Base-by-base conservation (phyloP, 768 basidiomycete species). In the Xerocomus brunneocitrinus region DNA sequence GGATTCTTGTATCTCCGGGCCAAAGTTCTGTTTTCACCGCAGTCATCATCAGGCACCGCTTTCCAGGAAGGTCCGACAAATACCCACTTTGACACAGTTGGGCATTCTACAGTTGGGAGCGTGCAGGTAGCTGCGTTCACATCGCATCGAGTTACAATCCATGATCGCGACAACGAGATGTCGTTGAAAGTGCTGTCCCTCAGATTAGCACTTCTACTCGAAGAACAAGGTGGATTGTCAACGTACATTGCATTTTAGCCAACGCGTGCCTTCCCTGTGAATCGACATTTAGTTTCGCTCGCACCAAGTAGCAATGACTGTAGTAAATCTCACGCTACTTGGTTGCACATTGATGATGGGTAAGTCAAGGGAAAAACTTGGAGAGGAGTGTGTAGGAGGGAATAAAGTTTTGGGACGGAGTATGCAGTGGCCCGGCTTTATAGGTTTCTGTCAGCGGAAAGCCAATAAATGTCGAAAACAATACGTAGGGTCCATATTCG, bases 231-330 rank as follows among this genome's bases (percentile, higher is more conserved):
- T 46, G 14, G 44, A 51, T 48, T 14, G 31, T 70, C 52, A 66
- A 59, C 71, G 50, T 69, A 89, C 87, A 61, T 83, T 82, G 67
- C 88, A 90, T 55, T 75, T 77, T 50, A 74, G 71, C 87, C 87
- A 90, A 24, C 79, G 80, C 19, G 87, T 89, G 68, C 88, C 88
- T 79, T 88, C 80, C 55, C 88, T 89, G 67, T 51, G 53, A 53
- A 54, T 38, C 46, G 27, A 22, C 31, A 44, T 48, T 57, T 25
- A 58, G 44, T 40, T 54, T 36, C 16, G 14, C 13, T 24, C 31
- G 3, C 4, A 35, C 24, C 6, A 8, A 12, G 35, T 27, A 42
- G 49, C 16, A 28, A 54, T 10, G 44, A 60, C n/a, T 13, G 30
- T 48, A 36, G 30, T 48, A 36, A 24, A 51, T 79, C 87, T 62